Evolutionary conservation across 495 filamentous ascomycete genomes (phyloP).

Genomic region (Penicillium waksmanii): DNA sequence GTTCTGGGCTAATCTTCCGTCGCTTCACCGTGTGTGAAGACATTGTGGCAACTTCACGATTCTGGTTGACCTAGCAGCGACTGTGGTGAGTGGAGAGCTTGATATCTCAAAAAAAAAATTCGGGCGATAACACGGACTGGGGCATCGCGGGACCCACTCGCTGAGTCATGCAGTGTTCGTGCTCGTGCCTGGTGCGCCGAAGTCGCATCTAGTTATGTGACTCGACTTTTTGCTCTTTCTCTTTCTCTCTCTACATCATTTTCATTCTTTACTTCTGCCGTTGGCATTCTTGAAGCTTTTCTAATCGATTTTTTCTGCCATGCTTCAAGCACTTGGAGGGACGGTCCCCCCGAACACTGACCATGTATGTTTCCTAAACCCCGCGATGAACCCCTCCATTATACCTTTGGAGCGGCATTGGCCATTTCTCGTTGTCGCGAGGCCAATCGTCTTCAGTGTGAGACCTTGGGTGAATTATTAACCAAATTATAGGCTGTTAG

Average conservation of each 20-base stretch:
- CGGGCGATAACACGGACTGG: conserved; percentile 21
- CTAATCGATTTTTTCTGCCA: conserved; percentile 20
- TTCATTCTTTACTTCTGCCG: conserved; percentile 3
- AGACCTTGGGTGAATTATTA: background rate
- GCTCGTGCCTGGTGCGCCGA: background rate
- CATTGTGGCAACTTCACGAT: conserved; percentile 25
- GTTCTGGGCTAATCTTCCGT: conserved; percentile 42
- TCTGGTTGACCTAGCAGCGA: background rate
- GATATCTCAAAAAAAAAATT: conserved; percentile 21
- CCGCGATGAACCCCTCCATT: conserved; percentile 31
- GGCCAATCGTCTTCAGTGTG: background rate
- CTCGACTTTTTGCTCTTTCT: conserved; percentile 14
- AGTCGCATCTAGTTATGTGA: conserved; percentile 4
- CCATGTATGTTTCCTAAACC: conserved; percentile 50
- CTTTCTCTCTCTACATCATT: conserved; percentile 8
- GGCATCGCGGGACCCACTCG: conserved; percentile 11
- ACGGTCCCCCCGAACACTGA: conserved; percentile 55
- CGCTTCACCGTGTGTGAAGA: conserved; percentile 39
- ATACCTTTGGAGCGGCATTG: conserved; percentile 1
- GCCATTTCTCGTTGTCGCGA: background rate
- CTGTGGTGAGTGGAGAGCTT: background rate
- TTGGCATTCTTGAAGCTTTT: background rate
- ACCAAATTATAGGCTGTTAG: conserved; percentile 75
- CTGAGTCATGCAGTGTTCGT: conserved; percentile 16
- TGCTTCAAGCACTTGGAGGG: conserved; percentile 50